Evolutionary conservation across 139 green algal genomes (phyloP).

Genomic region (Parachlorella kessleri): DNA sequence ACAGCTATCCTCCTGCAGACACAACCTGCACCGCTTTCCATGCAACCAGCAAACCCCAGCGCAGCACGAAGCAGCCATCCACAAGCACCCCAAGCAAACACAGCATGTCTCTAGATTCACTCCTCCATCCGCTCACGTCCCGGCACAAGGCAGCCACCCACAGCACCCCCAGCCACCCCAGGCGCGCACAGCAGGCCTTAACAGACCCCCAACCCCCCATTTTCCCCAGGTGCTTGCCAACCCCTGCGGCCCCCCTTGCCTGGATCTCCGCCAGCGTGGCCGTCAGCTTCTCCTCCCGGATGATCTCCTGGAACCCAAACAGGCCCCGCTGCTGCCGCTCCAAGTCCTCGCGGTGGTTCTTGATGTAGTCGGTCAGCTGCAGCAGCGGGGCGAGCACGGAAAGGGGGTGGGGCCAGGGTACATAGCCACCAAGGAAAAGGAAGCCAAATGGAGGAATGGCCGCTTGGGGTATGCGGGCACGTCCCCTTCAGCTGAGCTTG

Average conservation of each 20-base stretch:
- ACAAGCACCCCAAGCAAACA: no score
- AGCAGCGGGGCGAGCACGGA: slow-evolving; percentile 6
- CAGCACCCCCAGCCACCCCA: background rate
- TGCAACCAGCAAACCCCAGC: no score
- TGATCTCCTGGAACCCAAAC: slow-evolving; percentile 45
- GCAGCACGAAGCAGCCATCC: no score
- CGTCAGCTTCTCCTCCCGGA: slow-evolving; percentile 29
- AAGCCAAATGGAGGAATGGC: background rate
- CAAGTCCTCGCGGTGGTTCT: slow-evolving; percentile 28
- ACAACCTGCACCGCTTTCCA: no score
- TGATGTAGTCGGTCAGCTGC: slow-evolving; percentile 22
- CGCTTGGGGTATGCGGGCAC: no score
- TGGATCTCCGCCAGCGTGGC: slow-evolving; percentile 30
- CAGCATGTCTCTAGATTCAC: no score
- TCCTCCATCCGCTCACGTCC: no score
- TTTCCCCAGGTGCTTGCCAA: background rate
- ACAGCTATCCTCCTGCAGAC: background rate
- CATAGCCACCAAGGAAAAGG: background rate
- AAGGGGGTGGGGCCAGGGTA: background rate
- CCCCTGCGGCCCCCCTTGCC: background rate
- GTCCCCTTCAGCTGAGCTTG: no score
- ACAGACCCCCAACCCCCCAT: background rate
- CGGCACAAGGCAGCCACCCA: no score
- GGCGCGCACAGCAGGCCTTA: background rate
- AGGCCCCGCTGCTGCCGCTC: slow-evolving; percentile 20